Evolutionary conservation across 192 early-diverging fungal genomes (phyloP).

Genomic region (Backusella circina): DNA sequence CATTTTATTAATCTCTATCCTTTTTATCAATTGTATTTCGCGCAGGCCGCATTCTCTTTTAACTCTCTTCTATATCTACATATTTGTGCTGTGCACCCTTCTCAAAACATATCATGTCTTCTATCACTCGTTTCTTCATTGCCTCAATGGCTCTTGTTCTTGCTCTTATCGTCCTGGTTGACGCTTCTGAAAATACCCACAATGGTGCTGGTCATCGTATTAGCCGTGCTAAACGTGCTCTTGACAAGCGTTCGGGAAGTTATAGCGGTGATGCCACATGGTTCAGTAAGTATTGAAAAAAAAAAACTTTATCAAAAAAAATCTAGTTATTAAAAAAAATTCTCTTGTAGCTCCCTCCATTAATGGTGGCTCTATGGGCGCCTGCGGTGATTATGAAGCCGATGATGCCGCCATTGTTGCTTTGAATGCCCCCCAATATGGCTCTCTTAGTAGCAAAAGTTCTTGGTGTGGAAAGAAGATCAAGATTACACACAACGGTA

Average conservation of each 20-base stretch:
- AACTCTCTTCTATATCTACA: background rate
- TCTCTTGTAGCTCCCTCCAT: slow-evolving; percentile 6
- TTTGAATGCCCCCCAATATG: slow-evolving; percentile 39
- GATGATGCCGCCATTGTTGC: slow-evolving; percentile 41
- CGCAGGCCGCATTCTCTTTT: background rate
- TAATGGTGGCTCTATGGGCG: slow-evolving; percentile 24
- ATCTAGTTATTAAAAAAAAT: too few species aligned
- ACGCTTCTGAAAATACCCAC: background rate
- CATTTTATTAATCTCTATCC: background rate
- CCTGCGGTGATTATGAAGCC: slow-evolving; percentile 32
- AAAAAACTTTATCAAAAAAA: background rate
- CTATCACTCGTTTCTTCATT: background rate
- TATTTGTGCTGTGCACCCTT: background rate
- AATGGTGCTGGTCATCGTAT: background rate
- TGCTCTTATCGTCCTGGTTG: slow-evolving; percentile 8
- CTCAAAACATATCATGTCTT: background rate
- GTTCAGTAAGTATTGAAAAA: slow-evolving; percentile 24
- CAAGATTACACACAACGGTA: slow-evolving; percentile 24
- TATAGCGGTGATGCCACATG: slow-evolving; percentile 38
- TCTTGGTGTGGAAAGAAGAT: slow-evolving; percentile 32
- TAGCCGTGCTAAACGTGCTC: slow-evolving; percentile 14
- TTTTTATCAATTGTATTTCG: background rate
- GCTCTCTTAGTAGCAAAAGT: slow-evolving; percentile 17
- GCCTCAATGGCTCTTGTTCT: slow-evolving; percentile 9
- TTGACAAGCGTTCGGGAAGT: slow-evolving; percentile 2